phyloP scores from a whole-genome alignment of 306 rosid genomes.

The Canavalia gladiata region DNA sequence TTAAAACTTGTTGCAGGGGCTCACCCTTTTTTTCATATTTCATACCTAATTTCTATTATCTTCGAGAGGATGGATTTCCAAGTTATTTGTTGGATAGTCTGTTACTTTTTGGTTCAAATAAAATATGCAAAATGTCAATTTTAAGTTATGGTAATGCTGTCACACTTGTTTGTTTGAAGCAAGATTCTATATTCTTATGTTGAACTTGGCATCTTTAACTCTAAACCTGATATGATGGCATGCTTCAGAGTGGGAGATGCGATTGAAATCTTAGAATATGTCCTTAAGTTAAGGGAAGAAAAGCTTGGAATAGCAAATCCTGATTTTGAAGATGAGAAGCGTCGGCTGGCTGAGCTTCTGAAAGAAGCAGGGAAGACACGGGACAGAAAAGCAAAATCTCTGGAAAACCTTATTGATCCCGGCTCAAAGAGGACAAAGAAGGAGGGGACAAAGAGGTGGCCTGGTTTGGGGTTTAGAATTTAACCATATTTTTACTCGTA shows the following conservation, averaged over 20 bases:
- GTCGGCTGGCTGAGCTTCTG: constrained; percentile 87
- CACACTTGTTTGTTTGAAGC: constrained; percentile 15
- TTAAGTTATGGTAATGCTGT: constrained; percentile 10
- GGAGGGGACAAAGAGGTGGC: constrained; percentile 91
- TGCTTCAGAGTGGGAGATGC: constrained; percentile 94
- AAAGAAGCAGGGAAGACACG: constrained; percentile 98
- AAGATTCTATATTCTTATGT: constrained; percentile 32
- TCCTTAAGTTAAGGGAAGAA: constrained; percentile 73
- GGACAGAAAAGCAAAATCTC: constrained; percentile 91
- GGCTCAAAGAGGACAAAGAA: constrained; percentile 94
- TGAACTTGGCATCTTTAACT: constrained; percentile 23
- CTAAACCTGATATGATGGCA: constrained; percentile 33
- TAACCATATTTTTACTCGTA: constrained; percentile 51
- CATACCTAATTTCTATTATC: neutral
- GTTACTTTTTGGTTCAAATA: neutral
- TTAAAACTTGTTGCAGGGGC: neutral
- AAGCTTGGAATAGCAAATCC: constrained; percentile 97
- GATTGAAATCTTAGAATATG: constrained; percentile 91
- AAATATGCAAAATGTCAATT: neutral
- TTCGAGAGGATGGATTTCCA: constrained; percentile 16
- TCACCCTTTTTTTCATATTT: neutral
- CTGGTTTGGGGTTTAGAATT: constrained; percentile 92
- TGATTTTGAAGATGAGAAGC: constrained; percentile 95
- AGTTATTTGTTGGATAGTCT: neutral
- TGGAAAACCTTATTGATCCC: constrained; percentile 95